Percentiles rank a stretch among this genome's conserved stretches.
Conservation (phyloP, 495 filamentous ascomycete genomes). For the Paragyromitra xinjiangensis region DNA sequence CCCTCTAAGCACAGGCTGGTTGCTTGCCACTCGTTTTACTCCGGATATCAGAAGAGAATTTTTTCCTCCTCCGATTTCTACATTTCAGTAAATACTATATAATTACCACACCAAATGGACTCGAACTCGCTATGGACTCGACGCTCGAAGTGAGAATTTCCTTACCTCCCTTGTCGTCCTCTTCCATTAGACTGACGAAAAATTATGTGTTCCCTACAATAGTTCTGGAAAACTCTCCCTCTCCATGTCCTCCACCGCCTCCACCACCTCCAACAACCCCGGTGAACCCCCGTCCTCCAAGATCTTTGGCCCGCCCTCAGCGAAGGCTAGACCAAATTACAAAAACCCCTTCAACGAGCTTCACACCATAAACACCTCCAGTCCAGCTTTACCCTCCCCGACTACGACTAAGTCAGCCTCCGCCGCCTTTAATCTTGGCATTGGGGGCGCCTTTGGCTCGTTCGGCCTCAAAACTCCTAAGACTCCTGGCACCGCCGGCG, state of each 20-base stretch:
- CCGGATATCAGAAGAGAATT: constrained; percentile 52
- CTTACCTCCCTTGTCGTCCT: constrained; percentile 21
- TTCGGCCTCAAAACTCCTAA: constrained; percentile 94
- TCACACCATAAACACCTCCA: constrained; percentile 72
- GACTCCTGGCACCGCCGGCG: constrained; percentile 81
- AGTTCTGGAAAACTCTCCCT: constrained; percentile 82
- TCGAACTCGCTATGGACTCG: constrained; percentile 84
- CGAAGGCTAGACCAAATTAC: constrained; percentile 73
- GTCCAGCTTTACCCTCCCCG: constrained; percentile 78
- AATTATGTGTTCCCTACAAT: constrained; percentile 25
- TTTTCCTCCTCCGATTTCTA: constrained; percentile 53
- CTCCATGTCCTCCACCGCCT: constrained; percentile 70
- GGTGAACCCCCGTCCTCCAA: constrained; percentile 71
- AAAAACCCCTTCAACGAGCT: constrained; percentile 79
- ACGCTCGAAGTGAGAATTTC: constrained; percentile 80
- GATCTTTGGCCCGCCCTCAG: constrained; percentile 66
- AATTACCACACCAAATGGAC: constrained; percentile 65
- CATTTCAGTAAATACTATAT: constrained; percentile 54
- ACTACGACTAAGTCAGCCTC: constrained; percentile 77
- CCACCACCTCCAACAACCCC: constrained; percentile 73
- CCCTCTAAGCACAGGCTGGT: constrained; percentile 54
- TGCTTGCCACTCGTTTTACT: constrained; percentile 57
- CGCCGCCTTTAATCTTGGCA: constrained; percentile 88
- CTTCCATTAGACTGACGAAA: constrained; percentile 37
- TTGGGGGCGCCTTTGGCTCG: constrained; percentile 90